Evolutionary conservation across 2,329 filamentous ascomycete species (phyloP).

Genomic region (Bisporella sp.): DNA sequence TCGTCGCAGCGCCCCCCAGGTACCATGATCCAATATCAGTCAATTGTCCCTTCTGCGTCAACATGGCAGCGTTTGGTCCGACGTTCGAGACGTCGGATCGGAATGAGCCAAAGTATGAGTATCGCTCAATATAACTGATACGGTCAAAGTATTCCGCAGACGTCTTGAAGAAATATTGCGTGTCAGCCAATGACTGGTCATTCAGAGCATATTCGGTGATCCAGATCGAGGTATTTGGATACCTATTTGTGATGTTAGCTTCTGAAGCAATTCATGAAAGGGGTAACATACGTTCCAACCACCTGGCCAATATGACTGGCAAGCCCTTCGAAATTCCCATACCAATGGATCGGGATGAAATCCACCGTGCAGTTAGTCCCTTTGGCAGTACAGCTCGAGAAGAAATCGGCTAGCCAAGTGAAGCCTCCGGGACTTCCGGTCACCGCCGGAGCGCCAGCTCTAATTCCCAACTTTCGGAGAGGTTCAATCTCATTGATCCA

Average conservation of each 20-base stretch:
- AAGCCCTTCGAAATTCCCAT: conserved; percentile 45
- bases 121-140: conserved; percentile 53
- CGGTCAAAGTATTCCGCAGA: conserved; percentile 61
- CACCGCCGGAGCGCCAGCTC: conserved; percentile 64
- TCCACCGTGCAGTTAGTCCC: conserved; percentile 50
- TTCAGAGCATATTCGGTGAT: conserved; percentile 68
- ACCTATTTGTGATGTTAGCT: conserved; percentile 31
- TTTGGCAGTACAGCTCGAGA: conserved; percentile 51
- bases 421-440: conserved; percentile 55
- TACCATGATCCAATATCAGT: conserved; percentile 77
- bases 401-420: conserved; percentile 61
- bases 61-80: conserved; percentile 64
- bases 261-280: neutral
- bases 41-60: conserved; percentile 59
- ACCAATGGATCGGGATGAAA: conserved; percentile 61
- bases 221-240: conserved; percentile 61
- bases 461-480: conserved; percentile 54
- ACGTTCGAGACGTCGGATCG: conserved; percentile 64
- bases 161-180: conserved; percentile 62
- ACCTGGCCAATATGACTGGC: conserved; percentile 29
- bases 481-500: conserved; percentile 71
- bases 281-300: conserved; percentile 18
- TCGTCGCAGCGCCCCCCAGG: conserved; percentile 48
- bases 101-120: conserved; percentile 51
- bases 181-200: conserved; percentile 46